These are phyloP conservation scores for Podila epicladia DNA, from an alignment of 192 early-diverging fungal species.

Conservation along the genomic window DNA sequence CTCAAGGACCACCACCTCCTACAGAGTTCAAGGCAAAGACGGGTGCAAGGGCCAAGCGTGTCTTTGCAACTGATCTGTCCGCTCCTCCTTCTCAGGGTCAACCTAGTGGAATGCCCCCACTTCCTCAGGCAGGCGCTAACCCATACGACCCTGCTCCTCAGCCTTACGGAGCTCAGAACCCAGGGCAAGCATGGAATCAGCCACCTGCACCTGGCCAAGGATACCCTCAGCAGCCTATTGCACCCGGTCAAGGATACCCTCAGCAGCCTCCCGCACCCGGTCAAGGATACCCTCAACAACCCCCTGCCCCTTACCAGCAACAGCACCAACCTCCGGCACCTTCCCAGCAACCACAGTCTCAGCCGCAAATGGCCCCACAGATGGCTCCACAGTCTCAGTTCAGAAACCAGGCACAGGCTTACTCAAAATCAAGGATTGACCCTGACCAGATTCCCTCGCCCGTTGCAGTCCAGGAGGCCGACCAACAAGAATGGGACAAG, in stretches of 20 bases:
- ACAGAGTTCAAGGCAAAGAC: slow-evolving; percentile 38
- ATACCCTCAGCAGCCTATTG: slow-evolving; percentile 23
- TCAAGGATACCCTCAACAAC: slow-evolving; percentile 18
- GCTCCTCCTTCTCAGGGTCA: slow-evolving; percentile 22
- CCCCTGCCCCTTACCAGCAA: slow-evolving; percentile 16
- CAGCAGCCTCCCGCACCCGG: slow-evolving; percentile 31
- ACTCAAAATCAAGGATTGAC: slow-evolving; percentile 80
- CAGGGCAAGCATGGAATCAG: slow-evolving; percentile 2
- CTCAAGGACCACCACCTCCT: slow-evolving; percentile 26
- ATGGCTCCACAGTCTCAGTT: slow-evolving; percentile 27
- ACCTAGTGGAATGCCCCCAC: slow-evolving; percentile 16
- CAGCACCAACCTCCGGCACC: slow-evolving; percentile 39
- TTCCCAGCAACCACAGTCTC: slow-evolving; percentile 46
- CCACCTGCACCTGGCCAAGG: slow-evolving; percentile 15
- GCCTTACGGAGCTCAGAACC: background rate
- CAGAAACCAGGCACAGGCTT: slow-evolving; percentile 34
- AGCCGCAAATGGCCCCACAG: slow-evolving; percentile 36
- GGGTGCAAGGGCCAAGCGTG: slow-evolving; percentile 45
- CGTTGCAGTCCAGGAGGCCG: slow-evolving; percentile 81
- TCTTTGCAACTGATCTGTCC: slow-evolving; percentile 37
- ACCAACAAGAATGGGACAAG: slow-evolving; percentile 77
- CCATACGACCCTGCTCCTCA: background rate
- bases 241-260: slow-evolving; percentile 39
- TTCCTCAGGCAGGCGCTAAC: slow-evolving; percentile 32
- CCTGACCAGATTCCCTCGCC: slow-evolving; percentile 97